Evolutionary conservation across 768 basidiomycete genomes (phyloP).

Genomic region (Aureoboletus auriporus): DNA sequence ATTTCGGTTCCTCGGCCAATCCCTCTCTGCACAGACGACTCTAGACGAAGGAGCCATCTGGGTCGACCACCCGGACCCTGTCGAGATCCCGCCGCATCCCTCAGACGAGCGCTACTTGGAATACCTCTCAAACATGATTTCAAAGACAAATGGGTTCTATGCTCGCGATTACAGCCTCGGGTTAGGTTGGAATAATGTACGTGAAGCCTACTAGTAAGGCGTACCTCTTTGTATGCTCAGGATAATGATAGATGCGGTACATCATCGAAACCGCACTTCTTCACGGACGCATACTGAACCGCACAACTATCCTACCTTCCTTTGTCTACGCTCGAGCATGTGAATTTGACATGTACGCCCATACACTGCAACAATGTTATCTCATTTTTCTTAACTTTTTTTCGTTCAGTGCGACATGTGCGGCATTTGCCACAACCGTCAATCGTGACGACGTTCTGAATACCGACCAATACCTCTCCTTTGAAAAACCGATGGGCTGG

Average conservation of each 20-base stretch:
- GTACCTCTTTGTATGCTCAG: background rate
- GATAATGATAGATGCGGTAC: slow-evolving; percentile 38
- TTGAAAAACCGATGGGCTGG: slow-evolving; percentile 35
- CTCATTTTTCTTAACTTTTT: background rate
- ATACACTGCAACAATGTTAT: background rate
- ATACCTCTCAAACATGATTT: slow-evolving; percentile 32
- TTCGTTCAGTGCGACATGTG: slow-evolving; percentile 30
- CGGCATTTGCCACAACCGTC: slow-evolving; percentile 41
- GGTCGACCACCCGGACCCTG: slow-evolving; percentile 7
- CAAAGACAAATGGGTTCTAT: slow-evolving; percentile 41
- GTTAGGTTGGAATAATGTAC: slow-evolving; percentile 49
- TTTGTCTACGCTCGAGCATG: too few relatives aligned
- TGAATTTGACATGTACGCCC: background rate
- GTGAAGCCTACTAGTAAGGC: background rate
- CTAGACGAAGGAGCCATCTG: slow-evolving; percentile 13
- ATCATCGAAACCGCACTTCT: slow-evolving; percentile 39
- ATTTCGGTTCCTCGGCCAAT: slow-evolving; percentile 13
- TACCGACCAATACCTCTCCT: slow-evolving; percentile 36
- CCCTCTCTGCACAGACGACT: slow-evolving; percentile 7
- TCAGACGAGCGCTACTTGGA: slow-evolving; percentile 25
- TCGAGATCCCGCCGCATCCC: background rate
- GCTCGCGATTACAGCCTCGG: slow-evolving; percentile 44
- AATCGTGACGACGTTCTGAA: slow-evolving; percentile 40
- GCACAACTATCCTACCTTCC: too few relatives aligned
- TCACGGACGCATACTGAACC: too few relatives aligned